Evolutionary conservation across 78 protist species (phyloP).

Genomic region (Dictyostelium intermedium): DNA sequence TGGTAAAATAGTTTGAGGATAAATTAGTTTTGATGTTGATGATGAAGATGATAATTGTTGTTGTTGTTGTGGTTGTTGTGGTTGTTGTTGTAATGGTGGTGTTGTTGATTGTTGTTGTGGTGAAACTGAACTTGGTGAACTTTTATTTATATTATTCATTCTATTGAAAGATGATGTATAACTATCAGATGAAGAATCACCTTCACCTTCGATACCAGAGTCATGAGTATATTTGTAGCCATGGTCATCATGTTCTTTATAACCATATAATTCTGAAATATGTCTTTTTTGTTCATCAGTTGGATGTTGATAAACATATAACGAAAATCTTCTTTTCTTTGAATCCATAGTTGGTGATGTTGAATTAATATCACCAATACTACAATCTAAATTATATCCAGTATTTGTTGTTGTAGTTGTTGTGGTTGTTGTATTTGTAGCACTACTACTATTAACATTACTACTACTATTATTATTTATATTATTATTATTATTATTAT

Average conservation of each 20-base stretch:
- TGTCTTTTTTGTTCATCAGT: constrained; percentile 55
- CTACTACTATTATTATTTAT: background rate
- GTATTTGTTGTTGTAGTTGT: background rate
- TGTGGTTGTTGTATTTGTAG: background rate
- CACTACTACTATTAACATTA: background rate
- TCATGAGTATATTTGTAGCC: constrained; percentile 68
- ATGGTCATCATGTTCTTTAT: constrained; percentile 33
- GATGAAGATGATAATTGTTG: background rate
- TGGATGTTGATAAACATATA: constrained; percentile 73
- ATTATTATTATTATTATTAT: background rate
- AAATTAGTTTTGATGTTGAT: background rate
- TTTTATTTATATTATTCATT: background rate
- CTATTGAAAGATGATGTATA: background rate
- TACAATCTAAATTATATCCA: background rate
- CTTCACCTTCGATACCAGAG: background rate
- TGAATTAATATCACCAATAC: background rate
- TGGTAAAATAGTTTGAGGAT: background rate
- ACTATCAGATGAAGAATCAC: background rate
- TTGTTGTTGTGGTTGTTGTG: background rate
- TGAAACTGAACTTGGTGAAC: background rate
- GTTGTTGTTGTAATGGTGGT: background rate
- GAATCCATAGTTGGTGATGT: background rate
- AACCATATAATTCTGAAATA: constrained; percentile 62
- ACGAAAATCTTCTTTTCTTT: constrained; percentile 54
- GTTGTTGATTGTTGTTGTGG: background rate